Percentiles rank a stretch among this genome's conserved stretches.
phyloP scores from a whole-genome alignment of 352 stramenopile species.

The Globisporangium recalcitrans region DNA sequence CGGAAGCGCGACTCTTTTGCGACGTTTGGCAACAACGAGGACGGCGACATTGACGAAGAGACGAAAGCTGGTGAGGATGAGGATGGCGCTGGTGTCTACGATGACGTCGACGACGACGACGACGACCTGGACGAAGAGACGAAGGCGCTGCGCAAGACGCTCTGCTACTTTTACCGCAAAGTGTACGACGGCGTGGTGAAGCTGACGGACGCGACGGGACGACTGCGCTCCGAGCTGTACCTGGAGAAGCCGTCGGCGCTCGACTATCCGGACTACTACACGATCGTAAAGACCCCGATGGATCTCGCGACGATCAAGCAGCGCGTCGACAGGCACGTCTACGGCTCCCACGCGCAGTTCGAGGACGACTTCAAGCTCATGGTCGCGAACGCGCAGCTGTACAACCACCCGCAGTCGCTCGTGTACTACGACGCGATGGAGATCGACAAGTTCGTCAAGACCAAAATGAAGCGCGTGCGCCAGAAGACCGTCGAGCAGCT shows the following conservation, averaged over 20 bases:
- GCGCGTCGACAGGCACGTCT: conserved; percentile 67
- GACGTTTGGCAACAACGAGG: conserved; percentile 9
- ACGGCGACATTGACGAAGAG: conserved; percentile 14
- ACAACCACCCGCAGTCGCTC: conserved; percentile 81
- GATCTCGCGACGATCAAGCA: conserved; percentile 83
- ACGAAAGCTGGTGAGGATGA: conserved; percentile 11
- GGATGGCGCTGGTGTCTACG: conserved; percentile 10
- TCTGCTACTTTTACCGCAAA: conserved; percentile 82
- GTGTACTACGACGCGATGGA: conserved; percentile 79
- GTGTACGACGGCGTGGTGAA: conserved; percentile 82
- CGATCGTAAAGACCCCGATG: conserved; percentile 85
- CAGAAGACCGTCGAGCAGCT: conserved; percentile 61
- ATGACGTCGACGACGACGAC: conserved; percentile 27
- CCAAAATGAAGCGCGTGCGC: conserved; percentile 65
- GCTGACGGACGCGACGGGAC: conserved; percentile 63
- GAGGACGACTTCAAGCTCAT: conserved; percentile 84
- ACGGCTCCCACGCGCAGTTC: conserved; percentile 58
- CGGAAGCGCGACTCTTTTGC: conserved; percentile 21
- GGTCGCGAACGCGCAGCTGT: conserved; percentile 83
- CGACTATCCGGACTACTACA: conserved; percentile 89
- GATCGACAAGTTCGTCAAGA: conserved; percentile 82
- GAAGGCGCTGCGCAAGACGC: conserved; percentile 51
- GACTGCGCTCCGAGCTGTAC: conserved; percentile 65
- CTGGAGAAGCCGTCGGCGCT: conserved; percentile 72
- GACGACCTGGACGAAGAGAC: conserved; percentile 33